Evolutionary conservation across 768 basidiomycete genomes (phyloP).

Genomic region (Boletus subcaerulescens): DNA sequence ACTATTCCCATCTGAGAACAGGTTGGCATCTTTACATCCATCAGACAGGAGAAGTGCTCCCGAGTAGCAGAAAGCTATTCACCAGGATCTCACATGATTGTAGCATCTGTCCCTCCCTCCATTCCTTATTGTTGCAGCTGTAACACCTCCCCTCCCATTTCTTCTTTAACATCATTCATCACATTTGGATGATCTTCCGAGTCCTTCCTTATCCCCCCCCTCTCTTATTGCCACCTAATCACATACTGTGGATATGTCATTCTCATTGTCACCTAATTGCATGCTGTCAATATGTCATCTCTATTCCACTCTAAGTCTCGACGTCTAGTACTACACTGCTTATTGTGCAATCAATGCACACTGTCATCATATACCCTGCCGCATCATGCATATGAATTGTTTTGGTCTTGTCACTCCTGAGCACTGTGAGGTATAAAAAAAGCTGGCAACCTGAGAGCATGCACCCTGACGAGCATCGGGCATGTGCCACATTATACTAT

Average conservation of each 20-base stretch:
- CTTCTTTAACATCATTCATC: too few relatives aligned
- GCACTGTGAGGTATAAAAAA: background rate
- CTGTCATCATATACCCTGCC: background rate
- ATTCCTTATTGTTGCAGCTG: too few relatives aligned
- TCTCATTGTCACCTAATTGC: too few relatives aligned
- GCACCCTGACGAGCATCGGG: background rate
- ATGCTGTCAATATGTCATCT: background rate
- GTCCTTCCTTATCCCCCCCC: too few relatives aligned
- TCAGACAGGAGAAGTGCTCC: background rate
- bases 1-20: background rate
- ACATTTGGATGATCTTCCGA: too few relatives aligned
- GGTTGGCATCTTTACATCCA: background rate
- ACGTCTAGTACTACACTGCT: background rate
- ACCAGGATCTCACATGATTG: too few relatives aligned
- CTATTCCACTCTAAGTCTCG: background rate
- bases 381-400: background rate
- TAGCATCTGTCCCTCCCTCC: too few relatives aligned
- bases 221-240: too few relatives aligned
- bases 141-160: too few relatives aligned
- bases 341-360: background rate
- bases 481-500: background rate
- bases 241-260: too few relatives aligned
- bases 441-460: background rate
- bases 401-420: background rate
- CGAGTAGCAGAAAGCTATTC: background rate